Evolutionary conservation across 352 stramenopile genomes (phyloP).

Genomic region (Phytophthora palmivora): DNA sequence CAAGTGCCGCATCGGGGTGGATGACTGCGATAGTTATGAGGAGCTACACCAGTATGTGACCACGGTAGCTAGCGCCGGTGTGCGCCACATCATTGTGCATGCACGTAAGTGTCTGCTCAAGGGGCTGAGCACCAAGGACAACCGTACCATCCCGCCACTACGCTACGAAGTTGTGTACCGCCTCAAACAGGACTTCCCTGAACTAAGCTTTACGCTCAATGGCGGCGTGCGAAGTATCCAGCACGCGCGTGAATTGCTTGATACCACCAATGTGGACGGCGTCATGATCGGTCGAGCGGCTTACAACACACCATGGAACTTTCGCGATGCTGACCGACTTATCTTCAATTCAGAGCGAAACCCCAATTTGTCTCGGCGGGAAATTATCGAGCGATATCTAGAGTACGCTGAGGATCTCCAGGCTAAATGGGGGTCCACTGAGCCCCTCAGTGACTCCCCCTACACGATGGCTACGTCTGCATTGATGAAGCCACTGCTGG

Average conservation of each 20-base stretch:
- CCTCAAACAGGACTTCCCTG: constrained; percentile 95
- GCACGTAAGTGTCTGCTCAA: constrained; percentile 98
- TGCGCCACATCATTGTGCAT: constrained; percentile 98
- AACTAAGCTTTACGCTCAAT: constrained; percentile 98
- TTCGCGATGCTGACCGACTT: constrained; percentile 84
- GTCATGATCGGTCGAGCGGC: constrained; percentile 92
- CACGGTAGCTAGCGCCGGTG: constrained; percentile 88
- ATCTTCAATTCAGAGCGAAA: constrained; percentile 81
- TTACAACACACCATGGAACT: constrained; percentile 91
- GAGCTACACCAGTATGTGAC: constrained; percentile 94
- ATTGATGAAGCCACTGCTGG: constrained; percentile 81
- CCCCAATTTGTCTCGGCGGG: constrained; percentile 83
- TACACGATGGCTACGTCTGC: constrained; percentile 85
- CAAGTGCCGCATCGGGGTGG: constrained; percentile 98
- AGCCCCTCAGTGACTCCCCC: constrained; percentile 47
- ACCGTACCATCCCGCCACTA: constrained; percentile 97
- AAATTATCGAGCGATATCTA: constrained; percentile 87
- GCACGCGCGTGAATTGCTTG: constrained; percentile 90
- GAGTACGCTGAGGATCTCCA: constrained; percentile 88
- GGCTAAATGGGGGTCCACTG: constrained; percentile 65
- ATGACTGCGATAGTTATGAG: constrained; percentile 94
- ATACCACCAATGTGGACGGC: constrained; percentile 78
- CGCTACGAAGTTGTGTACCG: constrained; percentile 95
- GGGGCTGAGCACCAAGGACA: constrained; percentile 96
- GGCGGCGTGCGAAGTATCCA: constrained; percentile 95